Percentiles rank a stretch among this genome's conserved stretches.
Conservation (phyloP, 257 asterid genomes). For the Apocynum venetum region DNA sequence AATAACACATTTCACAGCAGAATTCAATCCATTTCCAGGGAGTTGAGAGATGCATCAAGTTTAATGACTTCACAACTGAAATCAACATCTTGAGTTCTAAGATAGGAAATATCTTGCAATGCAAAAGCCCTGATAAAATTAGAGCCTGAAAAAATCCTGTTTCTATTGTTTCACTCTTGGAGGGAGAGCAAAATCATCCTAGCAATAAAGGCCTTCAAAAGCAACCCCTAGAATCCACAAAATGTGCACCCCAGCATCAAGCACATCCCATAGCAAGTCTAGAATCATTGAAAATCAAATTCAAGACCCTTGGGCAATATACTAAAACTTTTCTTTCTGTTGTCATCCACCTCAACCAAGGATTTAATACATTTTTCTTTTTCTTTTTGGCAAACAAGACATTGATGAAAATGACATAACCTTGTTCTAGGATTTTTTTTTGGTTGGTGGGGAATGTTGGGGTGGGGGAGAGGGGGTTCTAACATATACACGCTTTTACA, state of each 20-base stretch:
- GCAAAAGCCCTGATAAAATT: neutral
- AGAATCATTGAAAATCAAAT: neutral
- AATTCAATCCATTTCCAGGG: neutral
- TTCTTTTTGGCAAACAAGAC: neutral
- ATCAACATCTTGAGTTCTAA: neutral
- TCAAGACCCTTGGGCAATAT: neutral
- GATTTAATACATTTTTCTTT: neutral
- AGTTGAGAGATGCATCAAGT: neutral
- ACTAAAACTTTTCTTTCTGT: neutral
- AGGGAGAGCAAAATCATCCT: too few relatives aligned
- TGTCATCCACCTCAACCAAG: neutral
- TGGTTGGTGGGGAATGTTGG: too few relatives aligned
- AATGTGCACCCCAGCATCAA: neutral
- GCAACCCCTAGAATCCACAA: too few relatives aligned
- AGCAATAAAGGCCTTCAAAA: too few relatives aligned
- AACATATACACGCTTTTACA: too few relatives aligned
- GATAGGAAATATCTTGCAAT: neutral
- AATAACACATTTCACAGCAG: neutral
- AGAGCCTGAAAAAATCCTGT: neutral
- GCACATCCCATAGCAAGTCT: neutral
- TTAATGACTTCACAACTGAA: neutral
- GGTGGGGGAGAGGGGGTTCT: neutral
- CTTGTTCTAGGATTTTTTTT: neutral
- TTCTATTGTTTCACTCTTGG: too few relatives aligned
- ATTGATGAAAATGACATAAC: neutral